Base-by-base conservation (phyloP, 129 eudicot genomes). In the Lactuca saligna region DNA sequence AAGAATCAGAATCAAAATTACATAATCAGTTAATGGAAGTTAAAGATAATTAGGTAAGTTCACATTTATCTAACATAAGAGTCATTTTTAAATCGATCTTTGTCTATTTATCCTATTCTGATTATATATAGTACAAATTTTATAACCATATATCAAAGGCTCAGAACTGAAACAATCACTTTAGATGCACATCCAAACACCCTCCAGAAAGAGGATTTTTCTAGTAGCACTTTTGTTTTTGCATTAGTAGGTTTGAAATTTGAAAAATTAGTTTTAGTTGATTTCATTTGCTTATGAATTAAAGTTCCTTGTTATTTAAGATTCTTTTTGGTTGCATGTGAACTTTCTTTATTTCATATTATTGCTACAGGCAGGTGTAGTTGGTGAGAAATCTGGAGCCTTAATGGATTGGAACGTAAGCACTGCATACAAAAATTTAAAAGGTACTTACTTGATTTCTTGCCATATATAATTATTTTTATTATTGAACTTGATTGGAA, bases 351-450 rank as follows among this genome's bases (percentile, higher is more conserved):
- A 44, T 66, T 74, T 61, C 56, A 32, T 70, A 37, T 66, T 38
- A 35, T 57, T 67, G 48, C 54, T 49, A 7, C 74, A 86, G 88
- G 72, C 79, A 50, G 81, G 85, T 81, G 78, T 81, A 57, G 71
- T 69, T 55, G 74, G 83, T 73, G 84, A 68, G 63, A 77, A 73
- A 80, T 68, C 74, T 72, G 79, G 79, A 62, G 77, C 70, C 64
- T 69, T 81, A 54, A 88, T 91, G 91, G 94, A 88, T 41, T 91
- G 98, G 96, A 75, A 81, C 69, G 91, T 82, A 70, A 86, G 38
- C 65, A 78, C 63, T 49, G 41, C 86, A 37, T 86, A 80, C 66
- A 82, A 84, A 75, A 78, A 63, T 62, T 51, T 81, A n/a, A 91
- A 86, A 91, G 98, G 98, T 91, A 76, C 32, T 12, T 39, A 20